Base-by-base conservation (phyloP, 2,329 filamentous ascomycete species). In the Colletotrichum melonis region DNA sequence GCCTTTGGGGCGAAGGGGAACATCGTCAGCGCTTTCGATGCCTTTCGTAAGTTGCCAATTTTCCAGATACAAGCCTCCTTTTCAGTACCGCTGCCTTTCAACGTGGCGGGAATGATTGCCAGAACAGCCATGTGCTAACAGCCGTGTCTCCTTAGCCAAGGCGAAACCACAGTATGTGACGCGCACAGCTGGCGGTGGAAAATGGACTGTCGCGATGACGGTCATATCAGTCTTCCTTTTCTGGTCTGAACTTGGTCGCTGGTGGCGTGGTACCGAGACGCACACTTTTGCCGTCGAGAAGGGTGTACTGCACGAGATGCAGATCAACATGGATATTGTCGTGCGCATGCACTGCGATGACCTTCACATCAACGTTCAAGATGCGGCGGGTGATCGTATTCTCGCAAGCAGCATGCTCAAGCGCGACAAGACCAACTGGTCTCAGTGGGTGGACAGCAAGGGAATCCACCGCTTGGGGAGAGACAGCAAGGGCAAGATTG, bases 321-420 rank as follows among this genome's bases (percentile, higher is more conserved):
- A 98, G 84, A 93, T 99, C 84, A 99, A 99, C 85, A 86, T 99
- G 71, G 97, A 99, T 83, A 88, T 97, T n/a, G 94, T 98, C 5
- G 88, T 99, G 62, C 89, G 89, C 65, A 99, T 99, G 97, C 86
- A 88, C 77, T 99, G 97, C 86, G 85, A 88, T 70, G 93, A 97
- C 80, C 85, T 99, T n/a, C 94, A 98, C 84, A 88, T 99, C 83
- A 98, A 99, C 84, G 95, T 99, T 63, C 97, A 98, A 86, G 97
- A 99, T 82, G 95, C 96, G 2, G 91, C 95, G 0, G 95, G 97
- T 65, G 97, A 99, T 82, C 92, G 94, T 75, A 97, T 98, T 78
- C 88, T 97, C 35, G 97, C 97, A 3, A 94, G 90, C 4, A 88
- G 92, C 49, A 87, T 92, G 75, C 87, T 99, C 74, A 88, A 90